A percentile compares a stretch with the other conserved stretches of the same genome.
These are phyloP conservation scores for Auricularia auricula-judae DNA, from an alignment of 768 basidiomycete species.

Conservation along the genomic window DNA sequence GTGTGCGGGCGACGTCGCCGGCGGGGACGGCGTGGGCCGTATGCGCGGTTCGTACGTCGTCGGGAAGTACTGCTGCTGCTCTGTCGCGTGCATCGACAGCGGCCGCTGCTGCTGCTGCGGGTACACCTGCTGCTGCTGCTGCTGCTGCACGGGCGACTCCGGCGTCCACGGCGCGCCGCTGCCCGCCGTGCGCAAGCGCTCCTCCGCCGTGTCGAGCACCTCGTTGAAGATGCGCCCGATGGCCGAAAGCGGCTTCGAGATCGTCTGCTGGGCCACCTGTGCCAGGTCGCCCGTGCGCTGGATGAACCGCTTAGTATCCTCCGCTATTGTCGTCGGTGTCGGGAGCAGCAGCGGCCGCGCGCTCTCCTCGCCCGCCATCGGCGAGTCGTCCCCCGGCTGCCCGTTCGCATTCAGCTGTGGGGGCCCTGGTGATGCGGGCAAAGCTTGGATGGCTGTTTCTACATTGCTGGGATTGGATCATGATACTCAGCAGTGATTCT, in stretches of 20 bases:
- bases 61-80: slow-evolving; percentile 19
- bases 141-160: neutral
- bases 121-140: neutral
- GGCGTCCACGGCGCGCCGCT: neutral
- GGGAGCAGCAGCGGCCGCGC: slow-evolving; percentile 67
- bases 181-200: slow-evolving; percentile 28
- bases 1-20: slow-evolving; percentile 11
- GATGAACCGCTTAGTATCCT: slow-evolving; percentile 73
- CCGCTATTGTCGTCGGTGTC: slow-evolving; percentile 34
- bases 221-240: slow-evolving; percentile 82
- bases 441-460: slow-evolving; percentile 44
- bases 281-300: slow-evolving; percentile 74
- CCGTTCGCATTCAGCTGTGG: slow-evolving; percentile 18
- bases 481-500: slow-evolving; percentile 7
- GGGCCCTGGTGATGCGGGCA: slow-evolving; percentile 23
- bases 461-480: slow-evolving; percentile 33
- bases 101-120: neutral
- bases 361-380: slow-evolving; percentile 80
- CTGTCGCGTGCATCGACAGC: neutral
- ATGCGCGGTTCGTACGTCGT: slow-evolving; percentile 72
- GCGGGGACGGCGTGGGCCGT: slow-evolving; percentile 33
- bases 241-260: slow-evolving; percentile 84
- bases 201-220: slow-evolving; percentile 63
- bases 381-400: slow-evolving; percentile 11
- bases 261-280: slow-evolving; percentile 27